Evolutionary conservation across 345 rosid genomes (phyloP).

Genomic region (Camelina sativa): DNA sequence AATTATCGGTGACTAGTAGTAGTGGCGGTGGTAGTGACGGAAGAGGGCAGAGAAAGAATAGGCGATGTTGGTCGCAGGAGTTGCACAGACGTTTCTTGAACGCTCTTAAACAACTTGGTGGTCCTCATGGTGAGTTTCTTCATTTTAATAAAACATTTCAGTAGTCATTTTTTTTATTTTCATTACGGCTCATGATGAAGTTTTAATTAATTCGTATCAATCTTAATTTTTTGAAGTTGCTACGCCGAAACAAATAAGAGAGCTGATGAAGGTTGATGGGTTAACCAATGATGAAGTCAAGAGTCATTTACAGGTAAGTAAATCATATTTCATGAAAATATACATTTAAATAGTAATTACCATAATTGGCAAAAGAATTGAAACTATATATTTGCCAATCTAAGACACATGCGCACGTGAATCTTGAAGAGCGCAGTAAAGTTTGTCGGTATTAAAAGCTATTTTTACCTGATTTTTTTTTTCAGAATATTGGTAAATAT

Average conservation of each 20-base stretch:
- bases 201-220: neutral
- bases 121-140: conserved; percentile 68
- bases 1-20: conserved; percentile 35
- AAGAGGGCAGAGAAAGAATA: conserved; percentile 59
- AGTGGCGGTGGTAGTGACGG: conserved; percentile 15
- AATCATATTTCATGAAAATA: neutral
- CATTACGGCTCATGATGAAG: conserved; percentile 8
- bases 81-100: conserved; percentile 81
- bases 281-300: conserved; percentile 95
- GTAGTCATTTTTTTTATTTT: neutral
- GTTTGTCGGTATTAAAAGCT: conserved; percentile 13
- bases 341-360: neutral
- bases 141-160: neutral
- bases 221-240: conserved; percentile 56
- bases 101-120: conserved; percentile 92
- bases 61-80: conserved; percentile 96
- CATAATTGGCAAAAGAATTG: conserved; percentile 7
- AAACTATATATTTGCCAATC: conserved; percentile 27
- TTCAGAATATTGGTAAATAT: too few relatives aligned
- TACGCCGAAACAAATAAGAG: conserved; percentile 92
- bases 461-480: too few relatives aligned
- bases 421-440: conserved; percentile 18
- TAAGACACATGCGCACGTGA: conserved; percentile 35
- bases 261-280: conserved; percentile 92
- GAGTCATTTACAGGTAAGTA: conserved; percentile 91